Evolutionary conservation across 441 rosid species (phyloP), one percentile per base, ranked within the genome.

Genomic region (Isatis lusitanica): DNA sequence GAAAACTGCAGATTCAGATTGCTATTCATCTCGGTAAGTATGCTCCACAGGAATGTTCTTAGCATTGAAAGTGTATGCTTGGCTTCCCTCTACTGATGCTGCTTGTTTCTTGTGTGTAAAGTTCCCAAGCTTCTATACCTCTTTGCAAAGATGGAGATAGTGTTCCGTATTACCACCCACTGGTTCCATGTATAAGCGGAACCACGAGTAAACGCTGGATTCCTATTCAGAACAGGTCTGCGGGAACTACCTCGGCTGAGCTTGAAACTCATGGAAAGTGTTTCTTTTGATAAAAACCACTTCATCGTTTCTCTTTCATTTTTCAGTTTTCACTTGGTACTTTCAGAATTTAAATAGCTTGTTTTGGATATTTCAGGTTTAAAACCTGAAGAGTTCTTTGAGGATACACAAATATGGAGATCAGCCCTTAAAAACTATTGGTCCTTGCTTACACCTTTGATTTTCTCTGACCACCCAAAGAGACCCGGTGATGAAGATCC

Each of bases 401-500:
- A 92, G 55, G 94, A 94, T 50, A 57, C 80, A 28, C 91, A 90
- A 70, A 28, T 78, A 64, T 88, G 91, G 88, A 82, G 80, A 83
- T 86, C 86, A 69, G 86, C 97, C 61, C 81, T 92, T 48, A 90
- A 82, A 84, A 90, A 89, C 71, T 88, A 87, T 81, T 94, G 98
- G 97, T 92, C 98, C 50, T 84, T 92, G 81, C 90, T 94, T 59
- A 90, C 97, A 31, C 98, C 98, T 8, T 68, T 94, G 76, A 94
- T 94, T 62, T 94, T 94, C 83, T 94, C 98, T 33, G 98, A 94
- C 84, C 98, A 94, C 79, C 99, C 99, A 13, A 94, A 94, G 83
- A 90, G 99, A 80, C 99, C 97, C 0, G 99, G 98, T 5, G 99
- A 95, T 84, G 98, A 95, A 81, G 99, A 92, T 75, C 99, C 99